Evolutionary conservation across 495 filamentous ascomycete species (phyloP), one percentile per base, ranked within the genome.

Genomic region (Neurospora tetraspora): DNA sequence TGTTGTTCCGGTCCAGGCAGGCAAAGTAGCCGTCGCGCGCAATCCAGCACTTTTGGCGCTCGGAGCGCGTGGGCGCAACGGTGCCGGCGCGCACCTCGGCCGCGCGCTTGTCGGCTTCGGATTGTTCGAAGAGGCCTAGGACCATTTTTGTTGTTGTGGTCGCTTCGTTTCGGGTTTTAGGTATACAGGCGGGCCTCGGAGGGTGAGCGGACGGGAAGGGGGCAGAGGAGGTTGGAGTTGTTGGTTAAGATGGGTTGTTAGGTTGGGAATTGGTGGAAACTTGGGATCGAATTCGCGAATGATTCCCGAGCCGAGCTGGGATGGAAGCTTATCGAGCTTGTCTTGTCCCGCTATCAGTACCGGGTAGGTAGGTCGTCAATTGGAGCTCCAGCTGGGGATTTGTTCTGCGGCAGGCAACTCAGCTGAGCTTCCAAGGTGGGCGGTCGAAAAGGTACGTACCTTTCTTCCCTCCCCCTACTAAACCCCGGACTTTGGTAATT

Each of bases 11-110:
- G 77, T 97, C 94, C 9, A 99, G 84, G 76, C 96, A 99, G 36
- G 83, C 81, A 81, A 96, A 98, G 84, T 94, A 99, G 40, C 77
- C 78, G 80, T 99, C 96, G 37, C 96, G 88, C 18, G 91, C 90
- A 69, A 91, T 91, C 91, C 93, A 99, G 88, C 96, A 99, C 65
- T 85, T 84, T 68, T 89, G 85, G 72, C 96, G 90, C 77, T 93
- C 91, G 69, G 85, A 86, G 71, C 95, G 90, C 73, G 91, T 89
- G 2, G 96, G 96, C 1, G 92, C 91, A 73, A 91, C 88, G 78
- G 87, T 88, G 73, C 89, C 89, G 70, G 87, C 79, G 73, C 85
- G 83, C 69, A 86, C 78, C 82, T 84, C 86, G 82, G 86, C 77
- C 71, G 86, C 80, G 76, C 83, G 81, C 81, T 84, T 81, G 70